A percentile compares a stretch with the other conserved stretches of the same genome.
phyloP scores from a whole-genome alignment of 306 rosid species.

The Cucurbita maxima region DNA sequence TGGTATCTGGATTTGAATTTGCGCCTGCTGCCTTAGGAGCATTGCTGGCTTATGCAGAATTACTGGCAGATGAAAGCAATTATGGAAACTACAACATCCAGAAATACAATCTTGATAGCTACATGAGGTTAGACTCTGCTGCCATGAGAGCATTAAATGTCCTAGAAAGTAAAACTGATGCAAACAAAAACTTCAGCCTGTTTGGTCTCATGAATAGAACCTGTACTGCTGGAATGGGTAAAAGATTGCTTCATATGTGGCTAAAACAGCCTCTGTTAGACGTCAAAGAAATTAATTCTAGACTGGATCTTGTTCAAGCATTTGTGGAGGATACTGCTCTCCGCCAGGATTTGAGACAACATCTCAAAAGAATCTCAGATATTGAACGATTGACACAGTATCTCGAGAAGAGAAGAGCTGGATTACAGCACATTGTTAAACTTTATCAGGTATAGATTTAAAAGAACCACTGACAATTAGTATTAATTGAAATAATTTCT shows the following conservation, averaged over 20 bases:
- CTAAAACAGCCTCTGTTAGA: slow-evolving; percentile 85
- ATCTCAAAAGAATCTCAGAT: slow-evolving; percentile 83
- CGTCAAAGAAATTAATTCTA: slow-evolving; percentile 56
- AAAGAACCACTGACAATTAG: not conserved
- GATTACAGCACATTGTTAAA: slow-evolving; percentile 81
- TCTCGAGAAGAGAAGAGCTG: slow-evolving; percentile 74
- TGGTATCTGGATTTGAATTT: slow-evolving; percentile 72
- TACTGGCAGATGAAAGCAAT: slow-evolving; percentile 83
- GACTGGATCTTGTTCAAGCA: slow-evolving; percentile 82
- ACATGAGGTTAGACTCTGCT: slow-evolving; percentile 90
- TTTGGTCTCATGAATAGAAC: slow-evolving; percentile 94
- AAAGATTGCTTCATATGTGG: slow-evolving; percentile 84
- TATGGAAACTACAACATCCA: slow-evolving; percentile 64
- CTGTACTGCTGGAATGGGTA: slow-evolving; percentile 99
- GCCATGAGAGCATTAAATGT: slow-evolving; percentile 89
- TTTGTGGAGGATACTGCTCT: slow-evolving; percentile 82
- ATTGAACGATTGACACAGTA: slow-evolving; percentile 63
- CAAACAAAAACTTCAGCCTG: slow-evolving; percentile 91
- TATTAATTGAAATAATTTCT: not conserved
- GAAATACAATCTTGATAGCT: slow-evolving; percentile 62
- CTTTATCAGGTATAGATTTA: slow-evolving; percentile 63
- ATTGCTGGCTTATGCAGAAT: slow-evolving; percentile 67
- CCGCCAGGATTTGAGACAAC: slow-evolving; percentile 77
- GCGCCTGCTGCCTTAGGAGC: slow-evolving; percentile 88
- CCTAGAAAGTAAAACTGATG: slow-evolving; percentile 83